Evolutionary conservation across 371 early-diverging fungal species (phyloP).

Genomic region (Mucor velutinosus): DNA sequence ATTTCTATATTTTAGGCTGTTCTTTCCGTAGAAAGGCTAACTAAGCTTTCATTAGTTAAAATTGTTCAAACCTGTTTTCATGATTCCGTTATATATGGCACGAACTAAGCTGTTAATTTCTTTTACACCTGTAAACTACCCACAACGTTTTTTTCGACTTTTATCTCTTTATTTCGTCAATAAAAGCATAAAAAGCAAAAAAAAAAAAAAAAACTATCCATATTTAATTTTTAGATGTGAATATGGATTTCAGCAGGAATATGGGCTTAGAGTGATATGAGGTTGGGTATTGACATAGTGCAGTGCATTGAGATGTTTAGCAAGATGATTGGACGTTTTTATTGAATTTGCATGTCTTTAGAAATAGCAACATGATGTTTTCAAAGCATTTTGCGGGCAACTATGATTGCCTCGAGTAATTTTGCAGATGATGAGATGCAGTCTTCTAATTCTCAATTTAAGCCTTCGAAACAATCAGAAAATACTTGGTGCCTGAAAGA

Average conservation of each 20-base stretch:
- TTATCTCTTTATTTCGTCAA: not conserved
- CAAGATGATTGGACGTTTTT: too few species aligned
- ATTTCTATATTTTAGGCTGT: not conserved
- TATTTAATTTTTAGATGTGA: not conserved
- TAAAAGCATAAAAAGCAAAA: constrained; percentile 3
- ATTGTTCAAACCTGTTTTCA: not conserved
- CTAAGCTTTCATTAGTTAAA: constrained; percentile 5
- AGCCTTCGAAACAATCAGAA: not conserved
- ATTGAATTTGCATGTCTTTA: too few species aligned
- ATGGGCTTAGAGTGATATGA: too few species aligned
- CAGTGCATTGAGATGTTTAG: too few species aligned
- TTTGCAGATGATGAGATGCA: too few species aligned
- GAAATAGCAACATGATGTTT: too few species aligned
- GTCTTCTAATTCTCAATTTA: not conserved
- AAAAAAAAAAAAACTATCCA: not conserved
- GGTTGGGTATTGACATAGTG: too few species aligned
- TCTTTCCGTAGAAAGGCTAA: constrained; percentile 22
- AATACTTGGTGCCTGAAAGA: not conserved
- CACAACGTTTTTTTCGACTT: not conserved
- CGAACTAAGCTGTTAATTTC: not conserved
- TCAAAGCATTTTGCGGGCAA: too few species aligned
- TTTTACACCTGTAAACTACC: not conserved
- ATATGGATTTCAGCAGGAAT: too few species aligned
- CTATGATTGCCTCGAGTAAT: too few species aligned
- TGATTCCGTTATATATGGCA: not conserved